Base-by-base conservation (phyloP, 1,139 yeast species). In the Suhomyces maxii region DNA sequence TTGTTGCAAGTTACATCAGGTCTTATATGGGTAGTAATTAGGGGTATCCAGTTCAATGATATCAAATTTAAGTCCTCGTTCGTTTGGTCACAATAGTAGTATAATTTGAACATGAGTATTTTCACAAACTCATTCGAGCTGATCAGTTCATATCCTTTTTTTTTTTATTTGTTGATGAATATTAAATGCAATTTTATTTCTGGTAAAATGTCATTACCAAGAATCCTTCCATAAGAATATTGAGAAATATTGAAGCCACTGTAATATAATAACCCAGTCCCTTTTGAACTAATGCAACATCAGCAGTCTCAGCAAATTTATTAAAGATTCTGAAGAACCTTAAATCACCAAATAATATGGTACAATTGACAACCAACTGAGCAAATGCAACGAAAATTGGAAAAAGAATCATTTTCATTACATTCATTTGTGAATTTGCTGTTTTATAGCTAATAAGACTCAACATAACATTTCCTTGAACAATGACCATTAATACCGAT, bases 201-300 rank as follows among this genome's bases (percentile, higher is more conserved):
- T 23, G n/a, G 42, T 46, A 42, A 25, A 37, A 42, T 9, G 35
- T 8, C 14, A 38, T 26, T 2, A 46, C 14, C 25, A 46, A 35
- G 11, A 33, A 9, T 5, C 32, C 26, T 23, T 42, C 40, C 30
- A 42, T 26, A 13, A 34, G 26, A 26, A 38, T 12, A 13, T 39
- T 42, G 10, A 47, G 26, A 3, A 36, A 3, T 4, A 39, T 41
- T 5, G 47, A 37, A 5, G 34, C 11, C n/a, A 44, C 6, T 10
- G 34, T 38, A n/a, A 47, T 28, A 18, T 39, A 41, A 40, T 36
- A 47, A 7, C 50, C 50, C 37, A 32, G 37, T 26, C 40, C 26
- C 6, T 36, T n/a, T 7, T 31, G 11, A 7, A 41, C 18, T 13
- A 34, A 26, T 10, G 45, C 50, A 6, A 47, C 34, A 7, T 41